phyloP scores from a whole-genome alignment of 352 stramenopile genomes.

The Pythium plurisporium region DNA sequence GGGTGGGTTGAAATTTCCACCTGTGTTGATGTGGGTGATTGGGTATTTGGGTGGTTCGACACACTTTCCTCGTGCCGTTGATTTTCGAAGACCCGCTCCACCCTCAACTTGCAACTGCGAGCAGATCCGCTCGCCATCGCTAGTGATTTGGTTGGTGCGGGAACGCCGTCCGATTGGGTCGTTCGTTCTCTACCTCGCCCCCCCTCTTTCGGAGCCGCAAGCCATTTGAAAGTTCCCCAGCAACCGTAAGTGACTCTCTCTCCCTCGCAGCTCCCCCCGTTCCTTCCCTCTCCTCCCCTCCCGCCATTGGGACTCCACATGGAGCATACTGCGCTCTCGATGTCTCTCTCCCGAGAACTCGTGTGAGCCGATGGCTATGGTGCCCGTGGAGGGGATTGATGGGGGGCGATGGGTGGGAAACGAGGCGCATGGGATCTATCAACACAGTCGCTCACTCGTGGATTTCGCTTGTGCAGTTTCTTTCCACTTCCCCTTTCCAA shows the following conservation, averaged over 20 bases:
- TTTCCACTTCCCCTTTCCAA: constrained; percentile 13
- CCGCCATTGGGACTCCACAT: neutral
- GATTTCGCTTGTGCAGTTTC: constrained; percentile 9
- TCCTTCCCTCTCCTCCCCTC: neutral
- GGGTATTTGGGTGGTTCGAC: constrained; percentile 4
- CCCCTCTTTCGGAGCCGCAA: constrained; percentile 2
- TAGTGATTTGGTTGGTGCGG: constrained; percentile 30
- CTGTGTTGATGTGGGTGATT: neutral
- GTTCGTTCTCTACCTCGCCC: constrained; percentile 17
- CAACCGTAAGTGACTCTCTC: constrained; percentile 22
- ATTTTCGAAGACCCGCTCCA: no score
- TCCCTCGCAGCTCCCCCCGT: neutral
- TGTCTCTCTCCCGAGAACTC: neutral
- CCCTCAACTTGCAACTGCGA: constrained; percentile 14
- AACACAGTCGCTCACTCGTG: neutral
- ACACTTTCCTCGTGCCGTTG: no score
- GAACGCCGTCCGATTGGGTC: constrained; percentile 24
- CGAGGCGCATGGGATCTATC: neutral
- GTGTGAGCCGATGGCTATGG: neutral
- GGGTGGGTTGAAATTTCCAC: neutral
- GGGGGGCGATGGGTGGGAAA: neutral
- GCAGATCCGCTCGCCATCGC: constrained; percentile 7
- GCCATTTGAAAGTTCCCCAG: constrained; percentile 33
- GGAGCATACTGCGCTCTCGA: neutral
- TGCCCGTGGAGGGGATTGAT: neutral